Percentiles rank a stretch among this genome's conserved stretches.
Evolutionary conservation across 2,329 filamentous ascomycete genomes (phyloP).

Genomic region (Parastagonospora avenae): DNA sequence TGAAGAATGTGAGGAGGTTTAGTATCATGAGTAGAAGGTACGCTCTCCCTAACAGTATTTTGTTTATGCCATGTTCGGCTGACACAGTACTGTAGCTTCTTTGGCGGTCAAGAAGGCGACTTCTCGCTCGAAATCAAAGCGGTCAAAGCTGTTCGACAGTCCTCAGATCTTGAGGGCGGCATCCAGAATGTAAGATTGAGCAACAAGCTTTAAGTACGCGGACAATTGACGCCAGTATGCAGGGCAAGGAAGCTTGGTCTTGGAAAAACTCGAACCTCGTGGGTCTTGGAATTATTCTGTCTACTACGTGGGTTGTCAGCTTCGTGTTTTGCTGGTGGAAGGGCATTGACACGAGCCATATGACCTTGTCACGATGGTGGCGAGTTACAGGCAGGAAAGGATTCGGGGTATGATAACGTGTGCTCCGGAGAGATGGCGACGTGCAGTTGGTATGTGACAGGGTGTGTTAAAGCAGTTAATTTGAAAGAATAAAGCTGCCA

Average conservation of each 20-base stretch:
- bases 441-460: too few species aligned
- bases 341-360: slow-evolving; percentile 26
- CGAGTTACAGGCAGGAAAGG: slow-evolving; percentile 4
- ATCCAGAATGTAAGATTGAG: slow-evolving; percentile 12
- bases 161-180: slow-evolving; percentile 34
- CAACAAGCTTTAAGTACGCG: background rate
- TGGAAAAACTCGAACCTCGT: slow-evolving; percentile 35
- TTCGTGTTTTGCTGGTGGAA: slow-evolving; percentile 31
- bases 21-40: slow-evolving; percentile 84
- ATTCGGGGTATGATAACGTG: background rate
- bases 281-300: slow-evolving; percentile 27
- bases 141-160: slow-evolving; percentile 54
- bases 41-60: too few species aligned
- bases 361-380: slow-evolving; percentile 29
- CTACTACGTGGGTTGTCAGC: slow-evolving; percentile 25
- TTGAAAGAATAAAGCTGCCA: too few species aligned
- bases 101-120: slow-evolving; percentile 72
- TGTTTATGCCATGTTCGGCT: slow-evolving; percentile 20
- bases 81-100: slow-evolving; percentile 62
- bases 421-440: too few species aligned
- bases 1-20: slow-evolving; percentile 66
- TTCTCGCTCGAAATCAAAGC: slow-evolving; percentile 65
- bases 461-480: too few species aligned
- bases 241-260: slow-evolving; percentile 27
- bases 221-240: slow-evolving; percentile 8